Evolutionary conservation across 73 alveolate genomes (phyloP).

Genomic region (Paramecium sonneborni): DNA sequence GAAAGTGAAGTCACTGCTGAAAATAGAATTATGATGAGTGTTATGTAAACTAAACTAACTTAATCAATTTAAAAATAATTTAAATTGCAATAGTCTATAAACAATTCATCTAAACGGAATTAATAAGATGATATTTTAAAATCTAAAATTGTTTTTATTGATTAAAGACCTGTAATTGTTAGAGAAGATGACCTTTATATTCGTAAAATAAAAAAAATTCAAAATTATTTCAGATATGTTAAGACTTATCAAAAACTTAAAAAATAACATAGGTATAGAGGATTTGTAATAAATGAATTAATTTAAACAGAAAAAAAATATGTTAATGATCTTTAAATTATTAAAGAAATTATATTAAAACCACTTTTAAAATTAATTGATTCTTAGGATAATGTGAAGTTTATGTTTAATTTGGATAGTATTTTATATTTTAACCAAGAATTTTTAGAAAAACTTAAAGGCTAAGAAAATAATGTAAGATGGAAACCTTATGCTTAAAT

Average conservation of each 20-base stretch:
- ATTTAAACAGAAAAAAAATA: not conserved
- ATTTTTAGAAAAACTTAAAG: not conserved
- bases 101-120: not conserved
- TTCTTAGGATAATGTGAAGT: not conserved
- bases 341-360: not conserved
- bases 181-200: not conserved
- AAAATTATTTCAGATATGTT: not conserved
- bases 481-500: not conserved
- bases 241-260: not conserved
- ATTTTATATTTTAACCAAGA: not conserved
- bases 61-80: not conserved
- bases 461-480: not conserved
- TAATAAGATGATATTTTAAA: not conserved
- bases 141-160: not conserved
- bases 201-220: not conserved
- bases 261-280: conserved; percentile 1
- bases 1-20: not conserved
- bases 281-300: not conserved
- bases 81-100: not conserved
- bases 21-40: not conserved
- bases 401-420: conserved; percentile 24
- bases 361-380: not conserved
- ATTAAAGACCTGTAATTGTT: not conserved
- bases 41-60: not conserved
- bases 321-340: not conserved